These are phyloP conservation scores for Ustilago nuda DNA, from an alignment of 1,284 basidiomycete species.

Conservation along the genomic window DNA sequence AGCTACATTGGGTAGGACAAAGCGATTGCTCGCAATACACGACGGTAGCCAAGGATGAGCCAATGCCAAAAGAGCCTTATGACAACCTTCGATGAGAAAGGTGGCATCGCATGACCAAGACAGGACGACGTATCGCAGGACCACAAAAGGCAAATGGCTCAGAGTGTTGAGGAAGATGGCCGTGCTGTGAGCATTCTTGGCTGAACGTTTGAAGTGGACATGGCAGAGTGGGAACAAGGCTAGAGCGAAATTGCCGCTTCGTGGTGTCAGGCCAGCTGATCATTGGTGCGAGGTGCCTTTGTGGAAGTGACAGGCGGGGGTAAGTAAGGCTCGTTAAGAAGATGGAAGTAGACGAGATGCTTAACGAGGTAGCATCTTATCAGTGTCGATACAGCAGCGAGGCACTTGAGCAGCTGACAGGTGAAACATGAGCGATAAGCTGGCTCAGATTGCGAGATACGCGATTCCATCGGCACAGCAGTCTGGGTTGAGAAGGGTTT, in stretches of 20 bases:
- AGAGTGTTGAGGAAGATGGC: not conserved
- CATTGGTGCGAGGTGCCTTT: not conserved
- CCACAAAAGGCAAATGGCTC: not conserved
- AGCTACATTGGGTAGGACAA: not conserved
- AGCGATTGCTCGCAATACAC: not conserved
- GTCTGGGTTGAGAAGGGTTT: too few species aligned
- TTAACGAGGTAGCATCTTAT: constrained; percentile 25
- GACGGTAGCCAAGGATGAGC: not conserved
- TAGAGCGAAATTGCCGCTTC: constrained; percentile 5
- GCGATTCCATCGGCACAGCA: not conserved
- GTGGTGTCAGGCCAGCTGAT: not conserved
- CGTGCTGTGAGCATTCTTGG: not conserved
- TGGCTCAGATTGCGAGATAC: not conserved
- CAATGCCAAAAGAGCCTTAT: not conserved
- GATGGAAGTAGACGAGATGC: not conserved
- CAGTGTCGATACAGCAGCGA: not conserved
- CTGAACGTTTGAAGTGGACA: not conserved
- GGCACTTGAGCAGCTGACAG: constrained; percentile 1
- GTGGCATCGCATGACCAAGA: constrained; percentile 10
- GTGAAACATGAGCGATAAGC: constrained; percentile 7
- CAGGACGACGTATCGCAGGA: constrained; percentile 2
- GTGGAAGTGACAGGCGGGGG: not conserved
- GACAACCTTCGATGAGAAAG: not conserved
- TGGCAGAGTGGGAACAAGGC: not conserved
- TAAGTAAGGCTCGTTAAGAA: not conserved